phyloP scores from a whole-genome alignment of 225 moss, liverwort and hornwort genomes.

The Polytrichum formosum region DNA sequence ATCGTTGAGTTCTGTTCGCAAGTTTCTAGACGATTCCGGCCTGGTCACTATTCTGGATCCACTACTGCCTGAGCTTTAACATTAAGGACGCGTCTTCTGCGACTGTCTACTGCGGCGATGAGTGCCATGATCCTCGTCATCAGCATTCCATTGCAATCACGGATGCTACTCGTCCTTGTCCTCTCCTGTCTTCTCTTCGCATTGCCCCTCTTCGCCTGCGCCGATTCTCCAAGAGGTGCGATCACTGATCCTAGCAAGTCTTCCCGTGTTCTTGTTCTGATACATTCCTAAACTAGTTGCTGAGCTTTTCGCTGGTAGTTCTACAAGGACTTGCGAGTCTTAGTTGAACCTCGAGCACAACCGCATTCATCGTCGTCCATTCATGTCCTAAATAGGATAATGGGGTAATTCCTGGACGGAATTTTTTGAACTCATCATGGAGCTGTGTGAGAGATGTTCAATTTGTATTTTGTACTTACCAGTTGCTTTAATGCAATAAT shows the following conservation, averaged over 20 bases:
- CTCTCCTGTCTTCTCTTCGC: slow-evolving; percentile 15
- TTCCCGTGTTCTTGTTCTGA: background rate
- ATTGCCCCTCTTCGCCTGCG: slow-evolving; percentile 2
- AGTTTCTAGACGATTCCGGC: background rate
- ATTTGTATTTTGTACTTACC: too few species aligned
- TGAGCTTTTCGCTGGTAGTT: too few species aligned
- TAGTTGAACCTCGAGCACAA: too few species aligned
- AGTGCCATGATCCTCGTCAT: slow-evolving; percentile 24
- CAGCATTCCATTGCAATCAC: slow-evolving; percentile 24
- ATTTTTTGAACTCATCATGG: background rate
- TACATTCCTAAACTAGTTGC: too few species aligned
- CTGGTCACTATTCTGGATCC: background rate
- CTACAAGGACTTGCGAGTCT: too few species aligned
- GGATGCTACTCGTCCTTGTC: slow-evolving; percentile 25
- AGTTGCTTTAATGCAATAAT: too few species aligned
- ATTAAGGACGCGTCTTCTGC: background rate
- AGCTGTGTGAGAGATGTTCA: too few species aligned
- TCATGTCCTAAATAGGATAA: background rate
- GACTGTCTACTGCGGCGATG: slow-evolving; percentile 31
- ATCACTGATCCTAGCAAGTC: background rate
- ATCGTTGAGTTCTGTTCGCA: background rate
- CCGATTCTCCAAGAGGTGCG: slow-evolving; percentile 4
- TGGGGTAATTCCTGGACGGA: background rate
- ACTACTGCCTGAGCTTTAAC: background rate
- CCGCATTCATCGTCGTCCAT: too few species aligned